These are phyloP conservation scores for Knoxdaviesia proteae DNA, from an alignment of 2,329 filamentous ascomycete genomes.

Conservation along the genomic window DNA sequence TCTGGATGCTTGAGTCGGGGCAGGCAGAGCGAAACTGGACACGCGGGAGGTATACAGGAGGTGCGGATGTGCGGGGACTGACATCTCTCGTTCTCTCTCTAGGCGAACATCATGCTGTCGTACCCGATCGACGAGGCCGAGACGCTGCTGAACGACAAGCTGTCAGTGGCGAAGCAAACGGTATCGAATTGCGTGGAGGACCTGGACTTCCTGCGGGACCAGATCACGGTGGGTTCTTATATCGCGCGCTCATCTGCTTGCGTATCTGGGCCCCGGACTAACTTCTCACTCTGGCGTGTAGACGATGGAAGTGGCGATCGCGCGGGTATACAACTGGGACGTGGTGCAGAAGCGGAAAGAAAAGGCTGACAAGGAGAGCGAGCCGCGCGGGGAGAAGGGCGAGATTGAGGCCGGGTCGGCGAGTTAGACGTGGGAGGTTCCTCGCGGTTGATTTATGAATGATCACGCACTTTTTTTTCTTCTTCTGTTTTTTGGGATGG, in stretches of 20 bases:
- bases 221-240: slow-evolving; percentile 58
- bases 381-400: slow-evolving; percentile 18
- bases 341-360: slow-evolving; percentile 90
- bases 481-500: no score
- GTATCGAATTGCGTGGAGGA: slow-evolving; percentile 87
- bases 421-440: no score
- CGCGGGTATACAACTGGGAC: slow-evolving; percentile 98
- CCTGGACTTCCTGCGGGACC: slow-evolving; percentile 81
- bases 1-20: no score
- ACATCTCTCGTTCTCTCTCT: slow-evolving; percentile 3
- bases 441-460: no score
- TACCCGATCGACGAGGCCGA: slow-evolving; percentile 83
- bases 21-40: no score
- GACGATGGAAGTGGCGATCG: slow-evolving; percentile 93
- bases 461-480: no score
- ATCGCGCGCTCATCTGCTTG: not conserved
- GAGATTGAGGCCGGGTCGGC: slow-evolving; percentile 3
- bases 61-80: slow-evolving; percentile 7
- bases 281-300: slow-evolving; percentile 15
- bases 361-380: slow-evolving; percentile 41
- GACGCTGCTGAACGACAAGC: slow-evolving; percentile 53
- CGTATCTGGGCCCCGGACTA: not conserved
- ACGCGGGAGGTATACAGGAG: no score
- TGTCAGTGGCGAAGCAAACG: slow-evolving; percentile 59
- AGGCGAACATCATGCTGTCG: slow-evolving; percentile 94